These are phyloP conservation scores for Podaxis rugospora DNA, from an alignment of 768 basidiomycete species.

Conservation along the genomic window DNA sequence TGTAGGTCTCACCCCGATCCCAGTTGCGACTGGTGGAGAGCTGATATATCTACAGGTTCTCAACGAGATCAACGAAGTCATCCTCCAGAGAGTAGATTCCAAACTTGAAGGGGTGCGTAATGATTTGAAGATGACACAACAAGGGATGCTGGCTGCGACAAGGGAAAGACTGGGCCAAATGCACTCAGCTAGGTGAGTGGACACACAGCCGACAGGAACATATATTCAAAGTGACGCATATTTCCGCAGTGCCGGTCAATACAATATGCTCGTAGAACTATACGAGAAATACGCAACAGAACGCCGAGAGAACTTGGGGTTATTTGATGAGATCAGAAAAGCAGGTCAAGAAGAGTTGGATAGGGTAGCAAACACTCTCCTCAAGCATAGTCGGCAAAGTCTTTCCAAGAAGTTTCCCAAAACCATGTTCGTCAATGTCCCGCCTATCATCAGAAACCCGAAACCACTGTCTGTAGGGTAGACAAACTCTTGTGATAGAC, in stretches of 20 bases:
- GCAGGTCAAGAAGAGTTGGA: slow-evolving; percentile 30
- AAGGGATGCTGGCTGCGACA: slow-evolving; percentile 43
- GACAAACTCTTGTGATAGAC: neutral
- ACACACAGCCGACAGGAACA: neutral
- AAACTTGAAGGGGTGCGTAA: slow-evolving; percentile 45
- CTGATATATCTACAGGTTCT: slow-evolving; percentile 33
- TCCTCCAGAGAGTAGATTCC: slow-evolving; percentile 40
- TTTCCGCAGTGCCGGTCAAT: slow-evolving; percentile 39
- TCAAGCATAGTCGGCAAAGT: slow-evolving; percentile 43
- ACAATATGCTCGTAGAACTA: slow-evolving; percentile 50
- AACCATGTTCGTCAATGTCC: slow-evolving; percentile 31
- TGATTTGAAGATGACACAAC: slow-evolving; percentile 39
- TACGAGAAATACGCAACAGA: slow-evolving; percentile 48
- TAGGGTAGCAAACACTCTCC: slow-evolving; percentile 33
- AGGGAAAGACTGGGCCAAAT: slow-evolving; percentile 41
- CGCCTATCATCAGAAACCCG: slow-evolving; percentile 17
- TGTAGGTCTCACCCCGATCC: slow-evolving; percentile 24
- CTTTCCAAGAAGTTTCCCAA: slow-evolving; percentile 49
- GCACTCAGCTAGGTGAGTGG: slow-evolving; percentile 35
- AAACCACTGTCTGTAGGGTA: neutral
- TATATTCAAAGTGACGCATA: neutral
- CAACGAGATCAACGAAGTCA: slow-evolving; percentile 46
- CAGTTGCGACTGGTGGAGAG: neutral
- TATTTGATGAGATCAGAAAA: slow-evolving; percentile 39
- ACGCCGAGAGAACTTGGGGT: slow-evolving; percentile 33